Base-by-base conservation (phyloP, 2,329 filamentous ascomycete genomes). In the Nigrospora osmanthi region DNA sequence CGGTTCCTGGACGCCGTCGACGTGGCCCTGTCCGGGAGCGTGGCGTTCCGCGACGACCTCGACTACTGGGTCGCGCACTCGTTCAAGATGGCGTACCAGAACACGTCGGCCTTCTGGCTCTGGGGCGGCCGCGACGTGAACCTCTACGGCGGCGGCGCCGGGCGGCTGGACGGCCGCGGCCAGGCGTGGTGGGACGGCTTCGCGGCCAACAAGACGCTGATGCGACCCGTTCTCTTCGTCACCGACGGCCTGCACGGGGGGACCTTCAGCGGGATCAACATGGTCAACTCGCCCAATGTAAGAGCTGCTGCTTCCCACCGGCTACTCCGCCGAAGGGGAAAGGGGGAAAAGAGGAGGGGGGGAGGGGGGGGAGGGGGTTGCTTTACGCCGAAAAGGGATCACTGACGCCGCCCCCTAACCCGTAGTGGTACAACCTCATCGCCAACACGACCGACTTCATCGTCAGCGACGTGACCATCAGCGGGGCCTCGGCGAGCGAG, bases 51-150 rank as follows among this genome's bases (percentile, higher is more conserved):
- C 45, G 74, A 81, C 42, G 79, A 87, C 56, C 81, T 80, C 2
- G 72, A 78, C 51, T 87, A 86, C 62, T 87, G 83, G 83, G 72
- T 81, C 50, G 71, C 69, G 10, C 72, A 85, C 54, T 70, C 73
- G 36, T 86, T 85, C 69, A 73, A 74, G 45, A 80, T 81, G 23
- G 67, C 65, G 6, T 87, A 78, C 63, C 83, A 87, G 54, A 84
- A 85, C 49, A 73, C 76, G 78, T 60, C 77, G 11, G 65, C 68
- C 1, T 75, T 73, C 49, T 75, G 69, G 68, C 64, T 61, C 31
- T 68, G 75, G 47, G 67, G 72, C 46, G 57, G 65, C 2, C 48
- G 59, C 4, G 70, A 71, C 35, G 64, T 87, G 11, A 81, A 85
- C 47, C 72, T 87, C 38, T 87, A 83, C 49, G 84, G 83, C 1